Conservation (phyloP, 2,329 filamentous ascomycete species). For the Acrocalymma vagum region DNA sequence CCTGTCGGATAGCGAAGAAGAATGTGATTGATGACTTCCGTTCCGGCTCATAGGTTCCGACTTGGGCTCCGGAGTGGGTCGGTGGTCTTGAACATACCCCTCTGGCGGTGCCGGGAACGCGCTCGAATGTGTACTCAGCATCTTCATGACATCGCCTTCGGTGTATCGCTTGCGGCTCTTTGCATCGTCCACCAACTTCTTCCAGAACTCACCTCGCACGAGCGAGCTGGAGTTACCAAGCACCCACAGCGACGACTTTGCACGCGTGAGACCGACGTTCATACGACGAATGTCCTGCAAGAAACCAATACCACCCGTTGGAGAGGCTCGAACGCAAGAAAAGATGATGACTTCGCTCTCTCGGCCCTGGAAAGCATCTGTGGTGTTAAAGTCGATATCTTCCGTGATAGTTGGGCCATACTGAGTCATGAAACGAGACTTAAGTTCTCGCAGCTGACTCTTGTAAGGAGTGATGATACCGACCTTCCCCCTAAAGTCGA, state of each 20-base stretch:
- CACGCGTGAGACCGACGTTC: constrained; percentile 97
- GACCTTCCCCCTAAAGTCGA: constrained; percentile 82
- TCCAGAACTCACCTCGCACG: constrained; percentile 90
- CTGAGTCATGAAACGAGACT: constrained; percentile 72
- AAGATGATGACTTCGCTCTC: constrained; percentile 99
- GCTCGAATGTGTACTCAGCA: constrained; percentile 63
- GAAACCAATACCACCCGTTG: constrained; percentile 97
- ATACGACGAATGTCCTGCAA: constrained; percentile 97
- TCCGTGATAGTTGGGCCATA: constrained; percentile 81
- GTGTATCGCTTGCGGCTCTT: constrained; percentile 79
- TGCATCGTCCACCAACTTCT: constrained; percentile 83
- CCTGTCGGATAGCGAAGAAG: constrained; percentile 15
- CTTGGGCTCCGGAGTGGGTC: constrained; percentile 28
- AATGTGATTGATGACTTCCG: constrained; percentile 26
- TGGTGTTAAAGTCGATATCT: constrained; percentile 96
- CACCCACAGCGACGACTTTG: constrained; percentile 96
- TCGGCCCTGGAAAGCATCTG: constrained; percentile 95
- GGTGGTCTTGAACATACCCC: constrained; percentile 28
- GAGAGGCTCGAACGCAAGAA: constrained; percentile 92
- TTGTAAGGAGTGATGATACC: constrained; percentile 99
- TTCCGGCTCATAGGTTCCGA: constrained; percentile 32
- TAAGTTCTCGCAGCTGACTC: constrained; percentile 84
- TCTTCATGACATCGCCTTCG: constrained; percentile 66
- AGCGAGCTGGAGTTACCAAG: constrained; percentile 90
- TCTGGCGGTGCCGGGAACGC: constrained; percentile 45